Base-by-base conservation (phyloP, 2,329 filamentous ascomycete genomes). In the Trichoderma sp. region DNA sequence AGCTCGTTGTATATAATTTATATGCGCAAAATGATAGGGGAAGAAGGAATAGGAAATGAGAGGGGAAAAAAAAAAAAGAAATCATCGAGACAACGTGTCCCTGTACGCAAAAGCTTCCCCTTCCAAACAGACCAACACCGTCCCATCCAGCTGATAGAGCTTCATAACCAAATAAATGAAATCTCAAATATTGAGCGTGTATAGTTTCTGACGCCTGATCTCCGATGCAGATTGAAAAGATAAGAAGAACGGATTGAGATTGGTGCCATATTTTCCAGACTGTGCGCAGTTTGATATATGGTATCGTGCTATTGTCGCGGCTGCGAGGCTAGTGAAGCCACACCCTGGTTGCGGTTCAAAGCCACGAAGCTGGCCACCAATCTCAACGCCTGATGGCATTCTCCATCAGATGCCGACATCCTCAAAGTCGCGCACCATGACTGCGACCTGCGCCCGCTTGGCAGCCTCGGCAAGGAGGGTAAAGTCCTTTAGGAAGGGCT, bases 381-480 rank as follows among this genome's bases (percentile, higher is more conserved):
- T 10, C 26, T 28, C 49, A 52, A n/a, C 14, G 26, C 10, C n/a
- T 21, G 43, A n/a, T 39, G 21, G 18, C 21, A 5, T 21, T 10
- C 18, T 18, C 21, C 28, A 24, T 60, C 55, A 68, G 58, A 93
- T 80, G 65, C 87, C 88, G 76, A 91, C 86, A 72, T 89, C 87
- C 75, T 93, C 93, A 76, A 98, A 86, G 79, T 97, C 95, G 71
- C 94, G 87, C 85, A 94, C 91, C 78, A 97, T 83, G 75, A 94
- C 89, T 52, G 93, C 93, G 85, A 97, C 92, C 80, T 97, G 93
- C 11, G 95, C 95, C 52, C 94, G 86, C 81, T 97, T 97, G 54
- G 94, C 95, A 2, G 95, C 95, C 83, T 98, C 95, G 43, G 94
- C 94, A 52, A 97, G 87, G 34, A 97, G 87, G 69, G 87, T 95